Evolutionary conservation across 495 filamentous ascomycete species (phyloP), one percentile per base, ranked within the genome.

Genomic region (Diplogelasinospora grovesii): DNA sequence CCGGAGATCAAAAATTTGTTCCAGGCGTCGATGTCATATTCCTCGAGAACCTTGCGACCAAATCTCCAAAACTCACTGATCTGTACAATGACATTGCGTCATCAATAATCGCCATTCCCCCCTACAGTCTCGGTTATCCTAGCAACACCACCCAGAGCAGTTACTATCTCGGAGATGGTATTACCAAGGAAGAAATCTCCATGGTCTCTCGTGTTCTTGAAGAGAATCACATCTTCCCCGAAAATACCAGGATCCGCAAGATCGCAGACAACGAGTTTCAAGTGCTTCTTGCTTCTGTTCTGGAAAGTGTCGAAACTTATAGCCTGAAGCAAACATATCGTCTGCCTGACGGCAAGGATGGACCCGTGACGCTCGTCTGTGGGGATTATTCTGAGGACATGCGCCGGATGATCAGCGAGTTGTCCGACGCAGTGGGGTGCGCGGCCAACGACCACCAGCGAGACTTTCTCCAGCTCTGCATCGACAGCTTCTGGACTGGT

Each of bases 311-410:
- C n/a, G n/a, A n/a, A n/a, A n/a, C n/a, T n/a, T n/a, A n/a, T n/a
- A n/a, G n/a, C n/a, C n/a, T 20, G 11, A 27, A 13, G 18, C 24
- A 45, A 13, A 11, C n/a, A n/a, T n/a, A n/a, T n/a, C n/a, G 26
- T 23, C 37, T 50, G 14, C 42, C 42, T 5, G 51, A 56, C 15
- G 27, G 67, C 36, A n/a, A n/a, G n/a, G n/a, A n/a, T n/a, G n/a
- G n/a, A n/a, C n/a, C n/a, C n/a, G 52, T 85, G 24, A 73, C 66
- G 24, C 57, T 86, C 8, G 66, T 82, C 3, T 83, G 74, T 52
- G 83, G 83, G 14, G 84, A 87, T 45, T 65, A 86, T 46, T 43
- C 63, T 10, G 78, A 84, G 36, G 13, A 35, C 14, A 14, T 35
- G 4, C 15, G 8, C 8, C 13, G 19, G 5, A 19, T 35, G 14